phyloP scores from a whole-genome alignment of 108 stramenopile genomes.

The Schizochytrium sp. region DNA sequence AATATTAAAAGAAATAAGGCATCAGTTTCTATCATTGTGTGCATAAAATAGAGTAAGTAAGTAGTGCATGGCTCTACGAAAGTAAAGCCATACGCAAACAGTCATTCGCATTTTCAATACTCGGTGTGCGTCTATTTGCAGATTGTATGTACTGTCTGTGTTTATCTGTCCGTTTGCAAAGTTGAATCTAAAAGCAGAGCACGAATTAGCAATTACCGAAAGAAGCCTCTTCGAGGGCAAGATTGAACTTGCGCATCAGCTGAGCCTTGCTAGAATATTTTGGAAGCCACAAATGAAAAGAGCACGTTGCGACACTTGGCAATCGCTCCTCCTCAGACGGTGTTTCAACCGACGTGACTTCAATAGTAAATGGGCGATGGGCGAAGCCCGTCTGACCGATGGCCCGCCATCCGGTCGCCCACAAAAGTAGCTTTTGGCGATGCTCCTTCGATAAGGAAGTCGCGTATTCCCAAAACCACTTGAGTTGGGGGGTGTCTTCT shows the following conservation, averaged over 20 bases:
- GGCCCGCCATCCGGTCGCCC: slow-evolving; percentile 47
- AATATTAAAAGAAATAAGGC: neutral
- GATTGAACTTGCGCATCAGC: slow-evolving; percentile 6
- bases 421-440: slow-evolving; percentile 42
- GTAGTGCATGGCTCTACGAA: no score
- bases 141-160: no score
- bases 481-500: neutral
- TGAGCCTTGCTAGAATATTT: slow-evolving; percentile 54
- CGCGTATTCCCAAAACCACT: slow-evolving; percentile 53
- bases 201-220: slow-evolving; percentile 26
- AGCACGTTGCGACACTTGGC: slow-evolving; percentile 54
- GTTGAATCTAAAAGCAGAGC: no score
- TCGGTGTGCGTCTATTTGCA: no score
- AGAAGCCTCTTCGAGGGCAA: slow-evolving; percentile 25
- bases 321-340: slow-evolving; percentile 45
- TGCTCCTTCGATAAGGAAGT: neutral
- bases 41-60: no score
- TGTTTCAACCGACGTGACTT: slow-evolving; percentile 12
- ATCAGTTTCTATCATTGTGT: neutral
- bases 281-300: slow-evolving; percentile 45
- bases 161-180: no score
- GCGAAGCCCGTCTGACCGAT: slow-evolving; percentile 53
- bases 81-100: no score
- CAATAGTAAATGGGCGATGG: slow-evolving; percentile 47
- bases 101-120: no score